Base-by-base conservation (phyloP, 106 monocot genomes). In the Dioscorea alata region DNA sequence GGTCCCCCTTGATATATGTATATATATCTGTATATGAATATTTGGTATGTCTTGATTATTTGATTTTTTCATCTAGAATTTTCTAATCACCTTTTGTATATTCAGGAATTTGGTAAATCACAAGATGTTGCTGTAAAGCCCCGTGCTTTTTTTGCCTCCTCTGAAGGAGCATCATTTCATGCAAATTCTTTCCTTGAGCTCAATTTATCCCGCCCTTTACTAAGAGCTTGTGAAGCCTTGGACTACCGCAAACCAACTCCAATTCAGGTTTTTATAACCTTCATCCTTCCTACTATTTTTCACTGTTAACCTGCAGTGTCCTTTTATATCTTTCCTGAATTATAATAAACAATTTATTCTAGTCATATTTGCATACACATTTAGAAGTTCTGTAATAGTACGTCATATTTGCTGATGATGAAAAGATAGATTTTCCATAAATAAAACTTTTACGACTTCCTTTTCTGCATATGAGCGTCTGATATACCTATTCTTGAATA, bases 181-280 rank as follows among this genome's bases (percentile, higher is more conserved):
- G 92, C 96, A 65, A 87, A 81, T 75, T 97, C 96, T 52, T 97
- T 97, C 74, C 62, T 86, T 16, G 89, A 97, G 71, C 84, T 97
- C 48, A 89, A 97, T 75, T 63, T 97, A n/a, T 97, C 92, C 63
- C 92, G 92, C 17, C 92, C 92, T 28, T 73, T 97, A 60, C 78
- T 97, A 58, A 79, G 85, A 80, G 92, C 96, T 53, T 97, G 92
- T 71, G 96, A 97, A 79, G 86, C 80, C 13, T 81, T 97, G 75
- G 96, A 89, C 42, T 96, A 96, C 82, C 77, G 84, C 68, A 96
- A 88, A 69, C 96, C 96, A 61, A 96, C 96, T 16, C 96, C 92
- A 62, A 97, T 97, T 68, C 96, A 97, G 89, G 96, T 92, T 74
- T 66, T 67, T 54, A 5, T 54, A 54, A 54, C 7, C 54, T 54